These are phyloP conservation scores for Sugiyamaella floridensis DNA, from an alignment of 805 yeast species.

Conservation along the genomic window DNA sequence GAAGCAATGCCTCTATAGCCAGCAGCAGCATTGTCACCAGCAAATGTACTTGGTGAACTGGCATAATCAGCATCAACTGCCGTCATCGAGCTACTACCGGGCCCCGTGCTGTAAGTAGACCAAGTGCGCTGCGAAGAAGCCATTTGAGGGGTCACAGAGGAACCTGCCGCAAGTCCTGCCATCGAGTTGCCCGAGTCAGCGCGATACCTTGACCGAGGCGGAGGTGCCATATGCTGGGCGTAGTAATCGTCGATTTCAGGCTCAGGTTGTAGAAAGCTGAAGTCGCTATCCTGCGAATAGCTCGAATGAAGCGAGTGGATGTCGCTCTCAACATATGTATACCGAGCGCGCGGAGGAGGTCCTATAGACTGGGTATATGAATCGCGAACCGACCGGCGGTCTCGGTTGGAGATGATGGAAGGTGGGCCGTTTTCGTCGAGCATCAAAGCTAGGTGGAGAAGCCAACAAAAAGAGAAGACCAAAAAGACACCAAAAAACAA, in stretches of 20 bases:
- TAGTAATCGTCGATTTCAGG: background rate
- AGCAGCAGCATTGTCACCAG: background rate
- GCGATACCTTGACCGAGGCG: conserved; percentile 6
- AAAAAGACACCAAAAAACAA: too few relatives aligned
- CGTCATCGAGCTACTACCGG: background rate
- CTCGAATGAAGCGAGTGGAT: conserved; percentile 5
- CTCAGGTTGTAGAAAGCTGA: conserved; percentile 9
- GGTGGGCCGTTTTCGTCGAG: conserved; percentile 2
- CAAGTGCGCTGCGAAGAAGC: background rate
- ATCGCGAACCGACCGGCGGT: conserved; percentile 9
- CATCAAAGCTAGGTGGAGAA: background rate
- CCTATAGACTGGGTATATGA: conserved; percentile 2
- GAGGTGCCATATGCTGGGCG: background rate
- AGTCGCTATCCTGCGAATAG: conserved; percentile 11
- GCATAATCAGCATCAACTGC: conserved; percentile 1
- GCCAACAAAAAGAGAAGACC: background rate
- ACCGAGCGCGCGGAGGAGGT: conserved; percentile 7
- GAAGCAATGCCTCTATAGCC: background rate
- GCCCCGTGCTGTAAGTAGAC: background rate
- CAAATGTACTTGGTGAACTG: background rate
- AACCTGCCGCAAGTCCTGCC: background rate
- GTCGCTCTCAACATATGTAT: conserved; percentile 13
- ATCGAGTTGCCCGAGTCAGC: background rate
- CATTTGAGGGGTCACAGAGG: background rate
- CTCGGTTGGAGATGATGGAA: conserved; percentile 1